Base-by-base conservation (phyloP, 805 yeast species). In the Metschnikowia orientalis region DNA sequence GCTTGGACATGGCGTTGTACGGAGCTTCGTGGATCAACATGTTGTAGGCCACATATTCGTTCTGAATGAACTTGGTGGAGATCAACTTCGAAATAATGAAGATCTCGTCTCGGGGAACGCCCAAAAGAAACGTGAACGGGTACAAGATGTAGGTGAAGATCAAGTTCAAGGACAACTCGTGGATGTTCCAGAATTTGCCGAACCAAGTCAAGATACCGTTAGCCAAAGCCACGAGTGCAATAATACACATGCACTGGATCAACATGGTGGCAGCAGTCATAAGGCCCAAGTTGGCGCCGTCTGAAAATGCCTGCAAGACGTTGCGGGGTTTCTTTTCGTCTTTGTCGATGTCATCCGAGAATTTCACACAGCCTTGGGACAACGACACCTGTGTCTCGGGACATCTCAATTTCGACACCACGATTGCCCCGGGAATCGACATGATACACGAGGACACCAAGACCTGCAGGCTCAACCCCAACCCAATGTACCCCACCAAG, bases 341-440 rank as follows among this genome's bases (percentile, higher is more conserved):
- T 14, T 52, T 58, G 27, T 54, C 55, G 8, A 61, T 57, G 16
- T 63, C 65, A 18, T 68, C 68, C 1, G 76, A 71, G 40, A 75
- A 58, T n/a, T 67, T 63, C 14, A 68, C 63, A 31, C 57, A 60
- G 18, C 78, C 76, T 29, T 62, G 51, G 17, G 81, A 68, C 28
- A 75, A 44, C 3, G 81, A 65, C 41, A 61, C 68, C 40, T 77
- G 81, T 4, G 71, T 66, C 47, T 77, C 83, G 10, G 83, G 83
- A 41, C 56, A 60, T 50, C 82, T 67, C 40, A 77, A 61, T 47
- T 77, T 77, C 10, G 81, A 71, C 14, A 75, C 72, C 3, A 81
- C 79, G 38, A 77, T 57, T 6, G 80, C 70, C 23, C 79, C 79
- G 5, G 83, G 83, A 50, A 77, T 75, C 2, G 81, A 75, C 83